phyloP scores from a whole-genome alignment of 305 asterid species.

The Striga hermonthica region DNA sequence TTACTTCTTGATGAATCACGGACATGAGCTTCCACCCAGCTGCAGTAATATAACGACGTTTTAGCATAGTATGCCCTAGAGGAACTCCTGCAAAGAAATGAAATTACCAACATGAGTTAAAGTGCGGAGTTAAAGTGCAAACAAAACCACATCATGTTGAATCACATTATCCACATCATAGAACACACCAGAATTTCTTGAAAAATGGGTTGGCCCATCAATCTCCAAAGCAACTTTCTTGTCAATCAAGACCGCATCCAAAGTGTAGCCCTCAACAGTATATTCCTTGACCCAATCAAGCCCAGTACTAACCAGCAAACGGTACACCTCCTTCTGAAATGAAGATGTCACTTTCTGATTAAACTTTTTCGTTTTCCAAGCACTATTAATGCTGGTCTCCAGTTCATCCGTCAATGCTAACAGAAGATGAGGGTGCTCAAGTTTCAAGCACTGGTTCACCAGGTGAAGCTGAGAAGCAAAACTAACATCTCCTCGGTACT shows the following conservation, averaged over 20 bases:
- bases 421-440: constrained; percentile 61
- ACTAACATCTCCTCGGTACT: constrained; percentile 65
- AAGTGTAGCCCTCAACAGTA: constrained; percentile 66
- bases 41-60: constrained; percentile 73
- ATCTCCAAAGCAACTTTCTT: constrained; percentile 79
- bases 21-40: constrained; percentile 87
- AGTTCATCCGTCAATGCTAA: constrained; percentile 50
- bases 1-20: constrained; percentile 69
- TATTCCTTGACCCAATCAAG: constrained; percentile 82
- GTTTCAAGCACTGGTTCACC: constrained; percentile 71
- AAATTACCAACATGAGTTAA: not conserved
- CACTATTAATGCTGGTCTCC: constrained; percentile 56
- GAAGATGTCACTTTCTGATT: constrained; percentile 81
- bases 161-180: not conserved
- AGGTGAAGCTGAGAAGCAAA: constrained; percentile 83
- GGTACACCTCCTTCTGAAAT: constrained; percentile 86
- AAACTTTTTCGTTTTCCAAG: constrained; percentile 74
- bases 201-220: constrained; percentile 94
- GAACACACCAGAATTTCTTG: constrained; percentile 71
- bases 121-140: not conserved
- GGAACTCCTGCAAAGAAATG: constrained; percentile 54
- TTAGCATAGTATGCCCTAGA: constrained; percentile 82
- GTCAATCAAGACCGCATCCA: constrained; percentile 80
- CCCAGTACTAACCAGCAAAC: constrained; percentile 89
- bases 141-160: not conserved